Evolutionary conservation across 1,284 basidiomycete genomes (phyloP).

Genomic region (Trichosporon ovoides): DNA sequence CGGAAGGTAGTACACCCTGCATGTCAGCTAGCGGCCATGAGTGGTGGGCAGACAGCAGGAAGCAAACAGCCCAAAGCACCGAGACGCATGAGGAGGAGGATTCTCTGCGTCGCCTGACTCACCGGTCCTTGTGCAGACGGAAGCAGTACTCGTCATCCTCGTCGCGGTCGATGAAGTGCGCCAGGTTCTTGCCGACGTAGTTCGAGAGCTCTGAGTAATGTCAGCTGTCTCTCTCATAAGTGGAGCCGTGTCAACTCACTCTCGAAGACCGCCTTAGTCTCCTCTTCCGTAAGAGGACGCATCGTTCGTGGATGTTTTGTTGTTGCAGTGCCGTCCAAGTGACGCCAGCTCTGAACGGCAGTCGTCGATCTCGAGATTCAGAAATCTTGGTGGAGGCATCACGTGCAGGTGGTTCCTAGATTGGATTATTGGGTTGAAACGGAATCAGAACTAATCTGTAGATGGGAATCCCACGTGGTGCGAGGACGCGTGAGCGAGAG

Average conservation of each 20-base stretch:
- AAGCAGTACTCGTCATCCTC: constrained; percentile 65
- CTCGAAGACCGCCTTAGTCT: constrained; percentile 51
- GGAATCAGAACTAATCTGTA: constrained; percentile 9
- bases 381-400: constrained; percentile 20
- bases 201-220: constrained; percentile 46
- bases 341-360: background rate
- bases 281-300: constrained; percentile 51
- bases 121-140: constrained; percentile 77
- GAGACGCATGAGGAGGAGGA: too few species aligned
- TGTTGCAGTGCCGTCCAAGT: background rate
- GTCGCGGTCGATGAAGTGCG: constrained; percentile 50
- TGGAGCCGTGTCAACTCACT: constrained; percentile 33
- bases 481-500: constrained; percentile 12
- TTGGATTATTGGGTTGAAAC: constrained; percentile 7
- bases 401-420: constrained; percentile 14
- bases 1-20: constrained; percentile 81
- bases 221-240: background rate
- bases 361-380: background rate
- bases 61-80: too few species aligned
- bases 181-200: constrained; percentile 51
- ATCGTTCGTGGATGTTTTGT: constrained; percentile 25
- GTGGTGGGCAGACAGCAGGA: too few species aligned
- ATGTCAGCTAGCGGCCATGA: background rate
- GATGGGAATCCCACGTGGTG: constrained; percentile 11
- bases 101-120: constrained; percentile 4